Evolutionary conservation across 2,329 filamentous ascomycete species (phyloP), one percentile per base, ranked within the genome.

Genomic region (Calonectria crousiana): DNA sequence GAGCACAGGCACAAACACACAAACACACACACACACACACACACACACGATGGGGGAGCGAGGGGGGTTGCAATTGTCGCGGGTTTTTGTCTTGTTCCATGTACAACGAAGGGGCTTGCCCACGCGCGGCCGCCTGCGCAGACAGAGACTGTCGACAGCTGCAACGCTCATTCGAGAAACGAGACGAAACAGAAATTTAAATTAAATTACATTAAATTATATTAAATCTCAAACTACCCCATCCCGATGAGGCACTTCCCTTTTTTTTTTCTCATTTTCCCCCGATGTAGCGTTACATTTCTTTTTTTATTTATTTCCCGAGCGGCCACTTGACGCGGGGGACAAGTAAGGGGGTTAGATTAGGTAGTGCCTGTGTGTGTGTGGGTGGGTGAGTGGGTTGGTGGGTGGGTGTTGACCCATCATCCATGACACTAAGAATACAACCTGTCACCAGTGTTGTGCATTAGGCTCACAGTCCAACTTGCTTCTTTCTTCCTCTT

Each of bases 251-350:
- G 3, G 44, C 44, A 47, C 44, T 23, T 47, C 20, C 11, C 13
- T 47, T 20, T 47, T 23, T 47, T n/a, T 23, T 4, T 47, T 9
- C n/a, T n/a, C 14, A 1, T 47, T 23, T 26, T 28, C 41, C 6
- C 44, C n/a, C 44, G n/a, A 28, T 62, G 56, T 41, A 62, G 26
- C 56, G 56, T 62, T 62, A 38, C 56, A 62, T 62, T 62, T 8
- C 44, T 47, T 62, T 32, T 32, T 32, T 32, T 32, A 8, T 32
- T 62, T 62, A 62, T 41, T 62, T 36, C 26, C 56, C 36, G 34
- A 38, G 56, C 26, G 38, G 11, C 56, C 56, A 62, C 56, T 26
- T 41, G 20, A 28, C 44, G 44, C 26, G 56, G n/a, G 20, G 20
- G 20, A 34, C 9, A 32, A 23, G 14, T 11, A 58, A n/a, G 11